Evolutionary conservation across 2,329 filamentous ascomycete genomes (phyloP).

Genomic region (Phoma sp.): DNA sequence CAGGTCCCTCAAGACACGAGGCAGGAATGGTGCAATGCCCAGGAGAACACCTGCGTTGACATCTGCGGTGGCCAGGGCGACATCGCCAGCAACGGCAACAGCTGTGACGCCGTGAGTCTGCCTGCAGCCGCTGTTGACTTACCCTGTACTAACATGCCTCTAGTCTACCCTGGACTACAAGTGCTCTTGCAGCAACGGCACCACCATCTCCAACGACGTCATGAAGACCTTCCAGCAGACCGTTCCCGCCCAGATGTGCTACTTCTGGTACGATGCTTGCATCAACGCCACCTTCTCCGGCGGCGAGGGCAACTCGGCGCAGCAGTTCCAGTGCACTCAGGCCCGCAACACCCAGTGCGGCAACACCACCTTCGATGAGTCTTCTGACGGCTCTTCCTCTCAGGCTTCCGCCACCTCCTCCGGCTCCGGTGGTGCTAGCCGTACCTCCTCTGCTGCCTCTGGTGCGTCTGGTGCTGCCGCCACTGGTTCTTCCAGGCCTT

Average conservation of each 20-base stretch:
- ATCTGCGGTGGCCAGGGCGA: conserved; percentile 60
- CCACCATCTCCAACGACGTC: conserved; percentile 50
- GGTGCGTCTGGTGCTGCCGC: conserved; percentile 16
- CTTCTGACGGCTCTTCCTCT: conserved; percentile 21
- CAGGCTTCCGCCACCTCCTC: conserved; percentile 21
- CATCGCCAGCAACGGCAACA: conserved; percentile 55
- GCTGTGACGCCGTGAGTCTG: conserved; percentile 62
- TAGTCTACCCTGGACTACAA: conserved; percentile 60
- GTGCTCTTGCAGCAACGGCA: conserved; percentile 64
- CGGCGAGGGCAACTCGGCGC: conserved; percentile 42
- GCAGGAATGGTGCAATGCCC: conserved; percentile 62
- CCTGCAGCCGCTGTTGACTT: neutral
- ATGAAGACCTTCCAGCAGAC: conserved; percentile 60
- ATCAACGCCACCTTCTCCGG: conserved; percentile 39
- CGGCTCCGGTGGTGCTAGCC: conserved; percentile 17
- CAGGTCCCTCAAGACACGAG: conserved; percentile 46
- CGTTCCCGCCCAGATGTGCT: conserved; percentile 66
- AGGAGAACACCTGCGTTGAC: conserved; percentile 65
- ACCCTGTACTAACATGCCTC: conserved; percentile 26
- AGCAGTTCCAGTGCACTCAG: conserved; percentile 54
- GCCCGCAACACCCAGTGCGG: conserved; percentile 57
- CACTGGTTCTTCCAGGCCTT: conserved; percentile 37
- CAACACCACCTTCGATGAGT: conserved; percentile 47
- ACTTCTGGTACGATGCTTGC: conserved; percentile 55
- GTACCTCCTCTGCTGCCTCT: conserved; percentile 31